phyloP scores from a whole-genome alignment of 805 yeast genomes.

The Yamadazyma laniorum region DNA sequence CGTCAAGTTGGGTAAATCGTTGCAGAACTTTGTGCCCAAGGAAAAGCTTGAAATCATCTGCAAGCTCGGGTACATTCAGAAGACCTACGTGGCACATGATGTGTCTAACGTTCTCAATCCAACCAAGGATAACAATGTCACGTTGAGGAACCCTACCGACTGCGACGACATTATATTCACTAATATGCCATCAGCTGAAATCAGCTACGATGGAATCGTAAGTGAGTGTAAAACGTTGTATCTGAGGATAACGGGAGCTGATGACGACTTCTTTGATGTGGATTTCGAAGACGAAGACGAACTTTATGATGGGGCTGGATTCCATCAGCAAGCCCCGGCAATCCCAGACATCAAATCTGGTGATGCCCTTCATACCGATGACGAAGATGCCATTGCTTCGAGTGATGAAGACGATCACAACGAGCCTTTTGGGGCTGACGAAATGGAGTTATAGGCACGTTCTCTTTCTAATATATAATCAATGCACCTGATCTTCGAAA shows the following conservation, averaged over 20 bases:
- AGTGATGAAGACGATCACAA: constrained; percentile 39
- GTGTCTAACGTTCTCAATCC: constrained; percentile 37
- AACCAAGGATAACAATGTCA: constrained; percentile 25
- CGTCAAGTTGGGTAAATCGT: constrained; percentile 80
- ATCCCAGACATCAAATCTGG: background rate
- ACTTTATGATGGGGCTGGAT: constrained; percentile 21
- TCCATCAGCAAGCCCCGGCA: constrained; percentile 14
- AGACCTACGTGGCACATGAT: constrained; percentile 36
- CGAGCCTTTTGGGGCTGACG: constrained; percentile 44
- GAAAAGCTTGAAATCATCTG: constrained; percentile 53
- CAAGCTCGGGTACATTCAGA: constrained; percentile 40
- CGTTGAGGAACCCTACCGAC: constrained; percentile 26
- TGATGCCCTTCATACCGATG: constrained; percentile 10
- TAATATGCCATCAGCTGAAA: constrained; percentile 76
- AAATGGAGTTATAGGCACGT: constrained; percentile 40
- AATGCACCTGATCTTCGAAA: constrained; percentile 23
- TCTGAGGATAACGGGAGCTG: constrained; percentile 81
- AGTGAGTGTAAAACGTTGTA: constrained; percentile 77
- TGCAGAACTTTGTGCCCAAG: constrained; percentile 80
- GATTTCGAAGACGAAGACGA: constrained; percentile 96
- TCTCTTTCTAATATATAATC: background rate
- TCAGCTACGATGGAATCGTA: constrained; percentile 88
- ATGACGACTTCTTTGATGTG: constrained; percentile 93
- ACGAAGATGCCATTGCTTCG: constrained; percentile 36
- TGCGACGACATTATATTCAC: constrained; percentile 46